Conservation (phyloP, 495 filamentous ascomycete genomes). For the Neurospora sp. region DNA sequence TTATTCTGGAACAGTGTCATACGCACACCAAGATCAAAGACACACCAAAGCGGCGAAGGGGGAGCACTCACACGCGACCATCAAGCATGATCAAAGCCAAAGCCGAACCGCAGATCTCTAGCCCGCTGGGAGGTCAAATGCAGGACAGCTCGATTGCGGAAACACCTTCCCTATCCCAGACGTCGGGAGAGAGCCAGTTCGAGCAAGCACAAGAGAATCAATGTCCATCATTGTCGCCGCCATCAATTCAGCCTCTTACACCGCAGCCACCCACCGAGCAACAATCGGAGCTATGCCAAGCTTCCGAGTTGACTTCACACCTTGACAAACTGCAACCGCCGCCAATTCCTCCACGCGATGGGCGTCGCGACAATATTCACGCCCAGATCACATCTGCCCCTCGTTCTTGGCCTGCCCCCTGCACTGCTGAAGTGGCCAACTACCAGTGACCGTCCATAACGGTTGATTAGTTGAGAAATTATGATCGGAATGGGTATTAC, state of each 20-base stretch:
- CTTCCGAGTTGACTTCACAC: not conserved
- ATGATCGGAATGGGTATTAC: not conserved
- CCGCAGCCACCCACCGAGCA: not conserved
- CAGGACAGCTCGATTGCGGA: not conserved
- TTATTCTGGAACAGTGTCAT: constrained; percentile 47
- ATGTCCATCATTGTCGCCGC: not conserved
- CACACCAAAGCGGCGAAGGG: constrained; percentile 57
- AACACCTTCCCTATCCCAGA: not conserved
- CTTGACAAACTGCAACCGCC: not conserved
- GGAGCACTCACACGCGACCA: constrained; percentile 43
- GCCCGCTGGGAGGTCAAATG: not conserved
- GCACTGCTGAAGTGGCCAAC: not conserved
- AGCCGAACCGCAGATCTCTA: constrained; percentile 28
- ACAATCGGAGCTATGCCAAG: not conserved
- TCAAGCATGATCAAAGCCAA: constrained; percentile 29
- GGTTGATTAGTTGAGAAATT: not conserved
- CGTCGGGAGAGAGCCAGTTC: not conserved
- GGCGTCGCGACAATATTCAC: not conserved
- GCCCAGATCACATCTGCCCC: not conserved
- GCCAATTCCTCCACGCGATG: not conserved
- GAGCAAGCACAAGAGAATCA: not conserved
- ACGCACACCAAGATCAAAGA: constrained; percentile 66
- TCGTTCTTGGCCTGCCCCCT: not conserved
- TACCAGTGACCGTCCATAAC: not conserved
- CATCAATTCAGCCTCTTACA: not conserved